phyloP scores from a whole-genome alignment of 2,329 filamentous ascomycete species.

The Cladophialophora immunda region DNA sequence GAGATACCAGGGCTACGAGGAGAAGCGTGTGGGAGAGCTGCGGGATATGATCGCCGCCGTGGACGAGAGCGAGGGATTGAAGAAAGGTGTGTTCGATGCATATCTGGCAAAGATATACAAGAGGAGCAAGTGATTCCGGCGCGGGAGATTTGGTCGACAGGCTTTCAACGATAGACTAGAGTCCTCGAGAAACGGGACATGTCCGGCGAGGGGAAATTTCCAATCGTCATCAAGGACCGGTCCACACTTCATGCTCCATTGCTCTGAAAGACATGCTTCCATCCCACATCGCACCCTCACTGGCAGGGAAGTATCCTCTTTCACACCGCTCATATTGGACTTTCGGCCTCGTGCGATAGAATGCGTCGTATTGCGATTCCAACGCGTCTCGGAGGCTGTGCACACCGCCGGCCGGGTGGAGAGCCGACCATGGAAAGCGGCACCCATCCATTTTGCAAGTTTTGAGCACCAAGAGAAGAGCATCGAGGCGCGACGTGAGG shows the following conservation, averaged over 20 bases:
- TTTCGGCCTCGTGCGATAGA: constrained; percentile 23
- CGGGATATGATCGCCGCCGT: constrained; percentile 76
- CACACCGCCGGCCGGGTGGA: constrained; percentile 47
- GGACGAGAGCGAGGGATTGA: constrained; percentile 87
- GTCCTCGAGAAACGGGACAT: not conserved
- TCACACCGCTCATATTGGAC: constrained; percentile 25
- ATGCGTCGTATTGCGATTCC: constrained; percentile 23
- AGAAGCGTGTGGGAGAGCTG: constrained; percentile 82
- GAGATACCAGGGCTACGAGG: constrained; percentile 88
- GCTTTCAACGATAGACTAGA: not conserved
- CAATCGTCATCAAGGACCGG: constrained; percentile 11
- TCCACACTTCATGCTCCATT: constrained; percentile 26
- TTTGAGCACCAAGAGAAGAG: constrained; percentile 50
- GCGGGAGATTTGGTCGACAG: not conserved
- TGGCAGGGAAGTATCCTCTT: constrained; percentile 24
- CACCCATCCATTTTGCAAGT: constrained; percentile 50
- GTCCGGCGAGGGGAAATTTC: not conserved
- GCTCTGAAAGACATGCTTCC: constrained; percentile 16
- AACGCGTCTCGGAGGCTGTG: constrained; percentile 47
- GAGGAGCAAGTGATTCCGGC: constrained; percentile 77
- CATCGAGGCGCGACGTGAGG: constrained; percentile 45
- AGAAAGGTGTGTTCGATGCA: constrained; percentile 86
- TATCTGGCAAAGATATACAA: constrained; percentile 99
- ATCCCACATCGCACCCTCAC: constrained; percentile 26
- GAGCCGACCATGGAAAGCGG: constrained; percentile 48